Evolutionary conservation across 805 yeast species (phyloP).

Genomic region (Metschnikowia vanudenii): DNA sequence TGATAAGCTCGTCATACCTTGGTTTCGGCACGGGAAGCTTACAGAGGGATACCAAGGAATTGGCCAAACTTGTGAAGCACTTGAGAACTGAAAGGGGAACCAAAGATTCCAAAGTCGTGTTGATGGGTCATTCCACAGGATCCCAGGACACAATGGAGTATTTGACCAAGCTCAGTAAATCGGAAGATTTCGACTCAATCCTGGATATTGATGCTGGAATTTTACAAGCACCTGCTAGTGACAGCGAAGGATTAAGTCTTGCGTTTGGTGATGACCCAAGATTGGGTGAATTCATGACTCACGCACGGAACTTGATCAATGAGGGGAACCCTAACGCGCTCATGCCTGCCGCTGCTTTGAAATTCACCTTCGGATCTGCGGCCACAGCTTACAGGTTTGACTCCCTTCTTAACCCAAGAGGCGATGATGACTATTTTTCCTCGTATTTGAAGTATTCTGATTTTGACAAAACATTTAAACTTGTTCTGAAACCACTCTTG

Average conservation of each 20-base stretch:
- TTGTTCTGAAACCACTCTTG: conserved; percentile 44
- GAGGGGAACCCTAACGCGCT: conserved; percentile 48
- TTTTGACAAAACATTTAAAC: conserved; percentile 51
- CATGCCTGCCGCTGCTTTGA: conserved; percentile 49
- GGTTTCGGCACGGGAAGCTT: conserved; percentile 76
- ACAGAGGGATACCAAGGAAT: conserved; percentile 56
- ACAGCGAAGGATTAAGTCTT: conserved; percentile 39
- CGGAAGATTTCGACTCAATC: conserved; percentile 15
- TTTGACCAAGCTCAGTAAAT: conserved; percentile 36
- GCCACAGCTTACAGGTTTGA: conserved; percentile 68
- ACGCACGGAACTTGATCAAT: conserved; percentile 31
- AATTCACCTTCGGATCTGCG: conserved; percentile 51
- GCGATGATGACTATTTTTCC: conserved; percentile 81
- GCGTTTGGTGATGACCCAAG: not conserved
- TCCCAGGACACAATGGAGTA: conserved; percentile 72
- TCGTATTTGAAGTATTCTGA: conserved; percentile 52
- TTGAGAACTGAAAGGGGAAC: conserved; percentile 47
- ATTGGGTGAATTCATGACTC: conserved; percentile 24
- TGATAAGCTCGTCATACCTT: conserved; percentile 53
- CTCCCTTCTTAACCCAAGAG: conserved; percentile 53
- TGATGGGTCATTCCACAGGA: conserved; percentile 87
- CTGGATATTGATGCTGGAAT: conserved; percentile 51
- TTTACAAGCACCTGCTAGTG: conserved; percentile 77
- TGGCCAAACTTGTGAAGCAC: conserved; percentile 52
- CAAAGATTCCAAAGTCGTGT: conserved; percentile 47